Base-by-base conservation (phyloP, 345 rosid species). In the Lagerstroemia speciosa region DNA sequence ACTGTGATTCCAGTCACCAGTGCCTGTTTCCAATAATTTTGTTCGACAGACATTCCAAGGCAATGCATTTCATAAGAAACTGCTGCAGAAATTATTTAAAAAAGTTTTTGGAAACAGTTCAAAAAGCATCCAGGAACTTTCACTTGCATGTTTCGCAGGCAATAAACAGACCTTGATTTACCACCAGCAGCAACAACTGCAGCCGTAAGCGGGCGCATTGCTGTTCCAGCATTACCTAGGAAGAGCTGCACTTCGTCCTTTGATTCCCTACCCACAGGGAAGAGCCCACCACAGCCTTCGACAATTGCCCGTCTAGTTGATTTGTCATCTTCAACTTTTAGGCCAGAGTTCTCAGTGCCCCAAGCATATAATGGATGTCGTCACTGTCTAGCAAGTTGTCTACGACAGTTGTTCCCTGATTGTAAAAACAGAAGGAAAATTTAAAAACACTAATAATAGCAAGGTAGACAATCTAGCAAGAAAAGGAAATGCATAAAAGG, bases 141-240 rank as follows among this genome's bases (percentile, higher is more conserved):
- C 6, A 53, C 0, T 5, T 30, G 37, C 20, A 62, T 12, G 38
- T 33, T 8, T 11, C 29, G 17, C 8, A 41, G 19, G 43, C 19
- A 37, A 6, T n/a, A 22, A 6, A 38, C 50, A 0, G 14, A 94
- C 98, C 96, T 85, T 22, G 94, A 86, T 70, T 86, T 88, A 48
- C 98, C 99, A 75, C 98, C 98, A 0, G 98, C 97, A 69, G 85
- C 95, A 45, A 90, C 83, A 71, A 94, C 85, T 27, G 96, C 93
- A 78, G 96, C 96, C 3, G 98, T 94, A 78, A 94, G 78, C 34
- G 98, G 98, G 31, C 98, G 96, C 95, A 94, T 91, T 22, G 99
- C 96, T 12, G 98, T 94, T 74, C 98, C 96, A 3, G 96, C 98
- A 80, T 94, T 91, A 36, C 99, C 98, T 3, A 94, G 93, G 88